A percentile compares a stretch with the other conserved stretches of the same genome.
Evolutionary conservation across 768 basidiomycete species (phyloP).

Genomic region (Coprinopsis strossmayeri): DNA sequence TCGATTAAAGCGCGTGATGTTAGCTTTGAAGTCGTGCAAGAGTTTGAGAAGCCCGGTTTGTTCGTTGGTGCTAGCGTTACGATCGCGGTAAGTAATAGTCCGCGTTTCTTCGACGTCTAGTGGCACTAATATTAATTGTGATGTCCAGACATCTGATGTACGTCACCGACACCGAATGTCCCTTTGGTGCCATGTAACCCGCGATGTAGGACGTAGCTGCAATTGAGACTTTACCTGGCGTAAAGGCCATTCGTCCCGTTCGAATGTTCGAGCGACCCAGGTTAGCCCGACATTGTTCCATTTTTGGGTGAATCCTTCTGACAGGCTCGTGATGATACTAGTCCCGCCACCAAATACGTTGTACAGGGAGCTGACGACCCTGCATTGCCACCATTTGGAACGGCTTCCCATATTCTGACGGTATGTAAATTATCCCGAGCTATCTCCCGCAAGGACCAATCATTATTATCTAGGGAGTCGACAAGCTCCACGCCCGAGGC

Average conservation of each 20-base stretch:
- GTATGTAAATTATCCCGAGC: too few species aligned
- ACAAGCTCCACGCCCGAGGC: constrained; percentile 57
- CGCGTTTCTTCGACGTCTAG: too few species aligned
- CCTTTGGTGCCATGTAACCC: too few species aligned
- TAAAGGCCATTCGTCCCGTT: constrained; percentile 56
- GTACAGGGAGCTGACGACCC: constrained; percentile 36
- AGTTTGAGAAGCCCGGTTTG: constrained; percentile 44
- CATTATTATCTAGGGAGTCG: constrained; percentile 42
- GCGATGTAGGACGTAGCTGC: constrained; percentile 48
- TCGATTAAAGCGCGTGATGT: constrained; percentile 37
- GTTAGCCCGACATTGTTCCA: constrained; percentile 19
- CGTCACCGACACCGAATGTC: too few species aligned
- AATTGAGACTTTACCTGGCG: constrained; percentile 39
- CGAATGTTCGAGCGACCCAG: constrained; percentile 33
- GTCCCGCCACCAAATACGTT: constrained; percentile 37
- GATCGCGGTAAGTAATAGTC: constrained; percentile 34
- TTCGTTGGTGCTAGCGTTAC: constrained; percentile 56
- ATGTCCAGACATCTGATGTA: constrained; percentile 22
- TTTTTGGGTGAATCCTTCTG: not conserved
- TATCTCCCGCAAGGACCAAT: too few species aligned
- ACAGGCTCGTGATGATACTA: constrained; percentile 14
- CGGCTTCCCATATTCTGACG: constrained; percentile 49
- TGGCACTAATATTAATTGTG: not conserved
- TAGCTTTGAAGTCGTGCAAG: constrained; percentile 39
- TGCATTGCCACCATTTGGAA: constrained; percentile 34